Evolutionary conservation across 2,329 filamentous ascomycete species (phyloP).

Genomic region (Colletotrichum sansevieriae): DNA sequence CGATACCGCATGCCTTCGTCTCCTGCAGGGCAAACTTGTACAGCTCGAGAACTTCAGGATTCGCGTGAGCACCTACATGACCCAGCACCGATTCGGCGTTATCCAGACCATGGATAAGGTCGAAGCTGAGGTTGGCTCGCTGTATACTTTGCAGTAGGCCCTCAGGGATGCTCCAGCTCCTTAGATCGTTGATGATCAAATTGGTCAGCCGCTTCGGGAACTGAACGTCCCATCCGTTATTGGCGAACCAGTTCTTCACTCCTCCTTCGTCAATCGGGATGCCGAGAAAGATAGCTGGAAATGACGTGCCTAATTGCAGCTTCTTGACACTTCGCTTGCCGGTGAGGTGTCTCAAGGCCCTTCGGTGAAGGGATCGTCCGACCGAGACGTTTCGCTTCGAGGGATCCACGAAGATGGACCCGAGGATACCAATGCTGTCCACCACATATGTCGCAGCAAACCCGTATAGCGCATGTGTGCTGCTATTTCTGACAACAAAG

Average conservation of each 20-base stretch:
- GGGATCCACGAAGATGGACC: constrained; percentile 91
- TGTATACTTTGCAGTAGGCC: constrained; percentile 81
- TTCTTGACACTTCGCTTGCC: constrained; percentile 80
- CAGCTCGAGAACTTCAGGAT: constrained; percentile 83
- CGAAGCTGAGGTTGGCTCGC: constrained; percentile 81
- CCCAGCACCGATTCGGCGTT: constrained; percentile 80
- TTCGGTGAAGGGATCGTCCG: constrained; percentile 87
- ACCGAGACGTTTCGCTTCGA: constrained; percentile 88
- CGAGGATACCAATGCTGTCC: constrained; percentile 79
- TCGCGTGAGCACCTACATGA: constrained; percentile 79
- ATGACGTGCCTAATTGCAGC: constrained; percentile 83
- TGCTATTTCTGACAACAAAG: constrained; percentile 94
- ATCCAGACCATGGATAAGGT: constrained; percentile 84
- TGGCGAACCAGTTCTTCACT: constrained; percentile 85
- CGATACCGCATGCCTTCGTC: constrained; percentile 80
- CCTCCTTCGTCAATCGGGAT: constrained; percentile 74
- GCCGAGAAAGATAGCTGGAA: constrained; percentile 89
- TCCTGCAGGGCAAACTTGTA: constrained; percentile 82
- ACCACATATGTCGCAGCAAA: constrained; percentile 92
- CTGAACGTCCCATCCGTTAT: constrained; percentile 85
- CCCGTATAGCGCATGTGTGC: constrained; percentile 89
- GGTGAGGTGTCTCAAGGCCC: constrained; percentile 80
- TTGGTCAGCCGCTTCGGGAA: constrained; percentile 71
- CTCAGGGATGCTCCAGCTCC: constrained; percentile 80
- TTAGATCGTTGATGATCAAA: constrained; percentile 80